phyloP scores from a whole-genome alignment of 495 filamentous ascomycete species.

The Aspergillus mulundensis region DNA sequence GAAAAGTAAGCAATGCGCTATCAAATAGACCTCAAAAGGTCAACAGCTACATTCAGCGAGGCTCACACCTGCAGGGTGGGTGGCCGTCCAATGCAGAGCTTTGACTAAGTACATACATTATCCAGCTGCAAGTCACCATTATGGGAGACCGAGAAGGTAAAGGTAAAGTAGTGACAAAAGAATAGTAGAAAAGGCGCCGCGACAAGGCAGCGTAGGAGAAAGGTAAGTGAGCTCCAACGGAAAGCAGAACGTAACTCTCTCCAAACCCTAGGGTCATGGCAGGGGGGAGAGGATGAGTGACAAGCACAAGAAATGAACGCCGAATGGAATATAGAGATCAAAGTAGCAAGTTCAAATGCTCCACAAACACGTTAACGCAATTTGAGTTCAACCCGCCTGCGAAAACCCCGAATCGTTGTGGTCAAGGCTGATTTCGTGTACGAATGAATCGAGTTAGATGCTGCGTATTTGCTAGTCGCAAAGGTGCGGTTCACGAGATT shows the following conservation, averaged over 20 bases:
- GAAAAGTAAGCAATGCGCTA: background rate
- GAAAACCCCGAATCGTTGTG: background rate
- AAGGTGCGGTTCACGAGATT: conserved; percentile 19
- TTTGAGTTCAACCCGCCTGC: conserved; percentile 11
- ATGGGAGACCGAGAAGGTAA: conserved; percentile 30
- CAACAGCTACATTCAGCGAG: conserved; percentile 16
- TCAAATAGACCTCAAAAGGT: background rate
- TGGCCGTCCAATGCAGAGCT: conserved; percentile 24
- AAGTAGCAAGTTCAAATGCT: conserved; percentile 20
- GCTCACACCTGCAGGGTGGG: conserved; percentile 8
- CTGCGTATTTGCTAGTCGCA: conserved; percentile 38
- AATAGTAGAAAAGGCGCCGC: conserved; percentile 14
- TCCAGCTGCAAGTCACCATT: conserved; percentile 35
- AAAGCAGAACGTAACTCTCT: conserved; percentile 25
- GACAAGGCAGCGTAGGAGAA: conserved; percentile 11
- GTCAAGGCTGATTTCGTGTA: conserved; percentile 5
- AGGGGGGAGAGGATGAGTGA: conserved; percentile 34
- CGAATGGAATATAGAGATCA: conserved; percentile 11
- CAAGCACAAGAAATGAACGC: conserved; percentile 29
- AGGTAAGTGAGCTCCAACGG: conserved; percentile 16
- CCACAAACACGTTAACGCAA: conserved; percentile 33
- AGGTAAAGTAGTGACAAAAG: conserved; percentile 20
- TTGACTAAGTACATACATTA: conserved; percentile 47
- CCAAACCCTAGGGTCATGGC: conserved; percentile 42
- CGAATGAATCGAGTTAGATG: conserved; percentile 16